Evolutionary conservation across 441 rosid genomes (phyloP), one percentile per base, ranked within the genome.

Genomic region (Populus hybrid): DNA sequence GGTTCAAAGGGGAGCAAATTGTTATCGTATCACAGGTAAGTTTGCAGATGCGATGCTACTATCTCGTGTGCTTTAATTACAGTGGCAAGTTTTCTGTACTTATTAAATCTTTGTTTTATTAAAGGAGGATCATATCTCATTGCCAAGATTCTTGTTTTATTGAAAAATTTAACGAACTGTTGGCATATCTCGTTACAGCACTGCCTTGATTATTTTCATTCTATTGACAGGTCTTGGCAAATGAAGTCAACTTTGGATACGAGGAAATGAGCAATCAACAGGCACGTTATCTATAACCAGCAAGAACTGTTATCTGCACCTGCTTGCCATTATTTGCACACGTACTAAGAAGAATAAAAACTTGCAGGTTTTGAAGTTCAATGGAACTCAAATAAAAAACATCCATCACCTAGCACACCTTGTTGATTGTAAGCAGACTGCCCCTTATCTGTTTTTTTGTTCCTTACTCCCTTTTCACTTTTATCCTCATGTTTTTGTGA

Each of bases 221-320:
- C n/a, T 21, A 6, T 57, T 34, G 61, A 73, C 77, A 95, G 98
- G 99, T 95, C n/a, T 84, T 95, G 82, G 97, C 98, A 68, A 91
- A 92, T 79, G 98, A 93, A 82, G 94, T 88, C 42, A 92, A 93
- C 88, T 90, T 91, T 32, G 98, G 99, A 67, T 95, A 95, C 7
- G 98, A 95, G 81, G 97, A 91, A 79, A 92, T 95, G 98, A 76
- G 90, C 86, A 93, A 92, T 79, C 99, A 92, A 80, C 99, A 91
- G 91, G 95, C 82, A 74, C 74, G 82, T 77, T 70, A 59, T 75
- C 70, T 72, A 65, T 71, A 36, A 34, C 59, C 53, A 9, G 34
- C 28, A 1, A 14, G n/a, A 35, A 72, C 74, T 71, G 57, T 59
- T 4, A 61, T 46, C 32, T 35, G 61, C 65, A 14, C 26, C 38